Conservation (phyloP, 225 moss, liverwort and hornwort species). For the Marchantia paleacea region DNA sequence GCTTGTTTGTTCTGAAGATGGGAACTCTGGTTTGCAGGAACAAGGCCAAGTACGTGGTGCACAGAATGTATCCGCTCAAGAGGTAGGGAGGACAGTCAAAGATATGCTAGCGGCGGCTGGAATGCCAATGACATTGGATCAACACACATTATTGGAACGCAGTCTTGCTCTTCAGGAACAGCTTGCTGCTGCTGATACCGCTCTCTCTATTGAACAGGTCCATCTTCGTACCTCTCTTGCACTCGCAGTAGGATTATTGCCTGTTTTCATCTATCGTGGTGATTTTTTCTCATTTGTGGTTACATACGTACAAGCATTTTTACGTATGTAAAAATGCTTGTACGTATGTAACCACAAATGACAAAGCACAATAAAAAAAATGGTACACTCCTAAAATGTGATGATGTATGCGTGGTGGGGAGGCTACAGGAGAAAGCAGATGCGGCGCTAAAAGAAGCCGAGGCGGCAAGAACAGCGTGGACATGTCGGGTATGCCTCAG, state of each 20-base stretch:
- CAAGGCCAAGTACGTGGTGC: slow-evolving; percentile 26
- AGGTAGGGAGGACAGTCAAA: slow-evolving; percentile 67
- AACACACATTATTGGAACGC: slow-evolving; percentile 62
- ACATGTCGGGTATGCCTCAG: slow-evolving; percentile 77
- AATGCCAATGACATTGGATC: slow-evolving; percentile 69
- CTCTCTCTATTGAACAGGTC: slow-evolving; percentile 74
- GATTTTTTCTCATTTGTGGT: background rate
- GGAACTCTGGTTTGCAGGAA: slow-evolving; percentile 33
- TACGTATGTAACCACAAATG: background rate
- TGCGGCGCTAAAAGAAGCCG: slow-evolving; percentile 66
- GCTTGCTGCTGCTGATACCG: slow-evolving; percentile 61
- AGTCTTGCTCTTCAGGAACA: slow-evolving; percentile 73
- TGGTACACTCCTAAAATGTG: background rate
- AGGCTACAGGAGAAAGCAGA: slow-evolving; percentile 62
- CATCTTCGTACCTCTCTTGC: background rate
- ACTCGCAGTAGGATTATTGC: background rate
- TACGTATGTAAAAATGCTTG: background rate
- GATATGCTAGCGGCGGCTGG: slow-evolving; percentile 85
- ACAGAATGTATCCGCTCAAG: slow-evolving; percentile 61
- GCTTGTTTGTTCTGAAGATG: background rate
- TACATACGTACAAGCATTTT: background rate
- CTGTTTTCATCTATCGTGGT: background rate
- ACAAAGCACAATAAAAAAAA: background rate
- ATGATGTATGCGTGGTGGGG: background rate
- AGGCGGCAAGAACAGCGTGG: slow-evolving; percentile 76